A percentile compares a stretch with the other conserved stretches of the same genome.
phyloP scores from a whole-genome alignment of 1,139 yeast genomes.

The Nakaseomyces sp. region DNA sequence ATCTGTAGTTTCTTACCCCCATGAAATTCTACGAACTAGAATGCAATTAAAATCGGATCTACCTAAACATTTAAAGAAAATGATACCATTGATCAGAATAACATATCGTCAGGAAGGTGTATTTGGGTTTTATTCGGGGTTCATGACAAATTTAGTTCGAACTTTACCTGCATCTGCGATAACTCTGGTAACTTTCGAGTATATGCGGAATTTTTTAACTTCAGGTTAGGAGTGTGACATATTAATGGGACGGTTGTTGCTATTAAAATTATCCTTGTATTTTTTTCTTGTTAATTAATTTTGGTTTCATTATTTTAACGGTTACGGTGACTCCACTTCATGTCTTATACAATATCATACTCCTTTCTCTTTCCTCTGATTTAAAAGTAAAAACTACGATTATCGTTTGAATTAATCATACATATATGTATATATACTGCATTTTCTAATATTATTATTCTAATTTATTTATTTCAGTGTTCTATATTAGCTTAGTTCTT shows the following conservation, averaged over 20 bases:
- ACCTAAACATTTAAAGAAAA: slow-evolving; percentile 25
- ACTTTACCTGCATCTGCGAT: slow-evolving; percentile 95
- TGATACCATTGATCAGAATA: slow-evolving; percentile 40
- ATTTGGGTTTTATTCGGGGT: slow-evolving; percentile 82
- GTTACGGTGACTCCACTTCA: no score
- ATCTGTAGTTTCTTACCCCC: slow-evolving; percentile 85
- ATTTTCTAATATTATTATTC: neutral
- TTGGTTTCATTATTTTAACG: no score
- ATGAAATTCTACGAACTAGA: slow-evolving; percentile 87
- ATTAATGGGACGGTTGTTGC: no score
- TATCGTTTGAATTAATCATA: no score
- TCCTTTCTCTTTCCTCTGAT: no score
- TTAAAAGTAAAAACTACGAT: no score
- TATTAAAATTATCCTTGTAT: no score
- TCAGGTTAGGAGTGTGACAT: no score
- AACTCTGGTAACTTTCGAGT: slow-evolving; percentile 87
- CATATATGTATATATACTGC: neutral
- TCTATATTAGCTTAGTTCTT: no score
- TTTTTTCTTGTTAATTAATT: no score
- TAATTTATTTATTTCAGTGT: neutral
- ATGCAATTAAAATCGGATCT: slow-evolving; percentile 49
- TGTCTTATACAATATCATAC: no score
- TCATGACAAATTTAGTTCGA: slow-evolving; percentile 73
- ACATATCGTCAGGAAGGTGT: slow-evolving; percentile 68
- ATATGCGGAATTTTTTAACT: slow-evolving; percentile 54